phyloP scores from a whole-genome alignment of 352 stramenopile genomes.

The Phytophthora pinifolia region DNA sequence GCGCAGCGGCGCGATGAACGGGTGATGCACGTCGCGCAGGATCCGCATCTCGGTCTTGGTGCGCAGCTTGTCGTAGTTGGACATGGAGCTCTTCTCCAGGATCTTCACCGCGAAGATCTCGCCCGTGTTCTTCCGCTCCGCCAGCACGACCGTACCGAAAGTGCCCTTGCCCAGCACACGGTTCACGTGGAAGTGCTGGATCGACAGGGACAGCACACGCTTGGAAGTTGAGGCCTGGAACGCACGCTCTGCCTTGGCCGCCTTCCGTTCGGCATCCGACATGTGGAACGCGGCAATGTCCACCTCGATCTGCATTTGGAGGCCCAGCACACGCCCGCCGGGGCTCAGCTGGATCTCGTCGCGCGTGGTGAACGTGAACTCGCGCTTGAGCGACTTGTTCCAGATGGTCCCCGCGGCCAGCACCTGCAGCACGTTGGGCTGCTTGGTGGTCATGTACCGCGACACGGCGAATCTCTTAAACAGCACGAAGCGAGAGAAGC shows the following conservation, averaged over 20 bases:
- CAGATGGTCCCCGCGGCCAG: slow-evolving; percentile 73
- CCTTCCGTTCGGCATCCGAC: slow-evolving; percentile 70
- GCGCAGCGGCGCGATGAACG: slow-evolving; percentile 91
- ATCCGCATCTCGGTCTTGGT: slow-evolving; percentile 93
- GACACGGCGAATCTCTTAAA: slow-evolving; percentile 75
- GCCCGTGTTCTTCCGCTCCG: slow-evolving; percentile 81
- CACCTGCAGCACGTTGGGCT: slow-evolving; percentile 80
- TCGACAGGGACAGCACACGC: slow-evolving; percentile 81
- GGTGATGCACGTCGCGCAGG: slow-evolving; percentile 89
- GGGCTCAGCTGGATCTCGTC: slow-evolving; percentile 80
- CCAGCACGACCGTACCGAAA: slow-evolving; percentile 92
- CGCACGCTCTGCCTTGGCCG: slow-evolving; percentile 58
- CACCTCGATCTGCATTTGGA: slow-evolving; percentile 88
- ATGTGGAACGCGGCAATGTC: slow-evolving; percentile 80
- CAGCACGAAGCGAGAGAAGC: slow-evolving; percentile 70
- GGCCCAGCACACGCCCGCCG: slow-evolving; percentile 69
- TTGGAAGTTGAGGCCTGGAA: slow-evolving; percentile 80
- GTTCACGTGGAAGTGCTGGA: slow-evolving; percentile 95
- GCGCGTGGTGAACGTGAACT: slow-evolving; percentile 82
- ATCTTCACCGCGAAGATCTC: slow-evolving; percentile 94
- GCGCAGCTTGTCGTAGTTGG: slow-evolving; percentile 91
- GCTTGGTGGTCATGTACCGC: slow-evolving; percentile 77
- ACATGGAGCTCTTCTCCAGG: slow-evolving; percentile 91
- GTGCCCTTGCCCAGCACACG: slow-evolving; percentile 94
- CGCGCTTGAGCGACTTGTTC: slow-evolving; percentile 77